Conservation (phyloP, 352 stramenopile species). For the Blastocystis sp. region DNA sequence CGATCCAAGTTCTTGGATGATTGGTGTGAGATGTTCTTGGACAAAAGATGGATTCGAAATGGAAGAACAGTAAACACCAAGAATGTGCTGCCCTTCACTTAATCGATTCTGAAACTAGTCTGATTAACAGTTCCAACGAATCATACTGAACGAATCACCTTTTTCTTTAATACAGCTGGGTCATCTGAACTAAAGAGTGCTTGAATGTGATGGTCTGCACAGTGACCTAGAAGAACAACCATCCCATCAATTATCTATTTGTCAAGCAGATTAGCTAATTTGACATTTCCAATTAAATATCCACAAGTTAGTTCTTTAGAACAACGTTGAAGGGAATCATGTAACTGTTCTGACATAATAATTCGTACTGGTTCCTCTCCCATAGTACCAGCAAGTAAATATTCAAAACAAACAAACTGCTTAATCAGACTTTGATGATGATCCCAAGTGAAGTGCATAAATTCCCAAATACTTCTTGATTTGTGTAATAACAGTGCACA, state of each 20-base stretch:
- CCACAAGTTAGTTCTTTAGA: neutral
- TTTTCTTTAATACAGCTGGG: neutral
- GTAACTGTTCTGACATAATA: neutral
- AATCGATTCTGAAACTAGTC: neutral
- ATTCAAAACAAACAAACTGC: slow-evolving; percentile 19
- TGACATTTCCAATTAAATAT: neutral
- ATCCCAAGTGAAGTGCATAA: slow-evolving; percentile 49
- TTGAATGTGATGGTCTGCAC: neutral
- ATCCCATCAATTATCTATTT: neutral
- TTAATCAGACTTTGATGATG: neutral
- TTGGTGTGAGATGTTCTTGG: neutral
- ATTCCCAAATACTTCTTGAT: slow-evolving; percentile 61
- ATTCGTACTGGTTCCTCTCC: neutral
- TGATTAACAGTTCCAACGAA: neutral
- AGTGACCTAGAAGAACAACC: neutral
- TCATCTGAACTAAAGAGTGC: neutral
- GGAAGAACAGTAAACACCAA: neutral
- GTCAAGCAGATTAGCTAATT: neutral
- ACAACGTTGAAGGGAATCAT: neutral
- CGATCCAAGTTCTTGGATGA: neutral
- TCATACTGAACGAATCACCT: neutral
- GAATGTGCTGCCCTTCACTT: neutral
- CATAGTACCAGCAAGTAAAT: neutral
- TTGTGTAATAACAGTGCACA: slow-evolving; percentile 7
- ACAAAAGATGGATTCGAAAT: neutral